These are phyloP conservation scores for Fraxinus baroniana DNA, from an alignment of 305 asterid genomes.

Conservation along the genomic window DNA sequence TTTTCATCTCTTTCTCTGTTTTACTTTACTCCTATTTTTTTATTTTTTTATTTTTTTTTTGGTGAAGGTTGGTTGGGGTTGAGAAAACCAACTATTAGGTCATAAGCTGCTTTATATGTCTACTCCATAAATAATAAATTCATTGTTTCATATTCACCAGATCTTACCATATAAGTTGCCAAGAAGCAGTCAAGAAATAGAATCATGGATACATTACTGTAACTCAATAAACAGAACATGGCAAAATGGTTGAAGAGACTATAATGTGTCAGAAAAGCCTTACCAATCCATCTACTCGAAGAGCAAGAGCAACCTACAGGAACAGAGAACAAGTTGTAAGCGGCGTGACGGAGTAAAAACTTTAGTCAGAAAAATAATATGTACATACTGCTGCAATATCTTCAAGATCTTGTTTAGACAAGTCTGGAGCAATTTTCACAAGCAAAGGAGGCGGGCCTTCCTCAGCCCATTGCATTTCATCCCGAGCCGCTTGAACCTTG, in stretches of 20 bases:
- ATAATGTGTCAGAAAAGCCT: conserved; percentile 26
- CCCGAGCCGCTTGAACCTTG: conserved; percentile 97
- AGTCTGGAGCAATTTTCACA: conserved; percentile 94
- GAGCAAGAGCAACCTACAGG: conserved; percentile 91
- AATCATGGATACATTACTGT: not conserved
- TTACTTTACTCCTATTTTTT: too few relatives aligned
- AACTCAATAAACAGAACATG: not conserved
- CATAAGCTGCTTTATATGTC: not conserved
- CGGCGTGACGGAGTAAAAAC: not conserved
- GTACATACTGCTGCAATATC: conserved; percentile 83
- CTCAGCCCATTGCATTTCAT: conserved; percentile 99
- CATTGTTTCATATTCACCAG: not conserved
- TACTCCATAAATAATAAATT: not conserved
- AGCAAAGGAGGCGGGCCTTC: conserved; percentile 97
- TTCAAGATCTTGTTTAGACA: conserved; percentile 93
- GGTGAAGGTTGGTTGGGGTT: not conserved
- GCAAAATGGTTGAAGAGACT: not conserved
- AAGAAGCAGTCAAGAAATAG: not conserved
- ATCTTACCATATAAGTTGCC: not conserved
- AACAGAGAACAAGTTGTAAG: conserved; percentile 22
- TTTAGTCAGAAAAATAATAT: conserved; percentile 12
- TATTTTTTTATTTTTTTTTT: too few relatives aligned
- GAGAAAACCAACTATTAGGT: not conserved
- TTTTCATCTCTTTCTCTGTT: too few relatives aligned
- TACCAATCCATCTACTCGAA: conserved; percentile 96